Evolutionary conservation across 2,329 filamentous ascomycete species (phyloP).

Genomic region (Cladobotryum mycophilum): DNA sequence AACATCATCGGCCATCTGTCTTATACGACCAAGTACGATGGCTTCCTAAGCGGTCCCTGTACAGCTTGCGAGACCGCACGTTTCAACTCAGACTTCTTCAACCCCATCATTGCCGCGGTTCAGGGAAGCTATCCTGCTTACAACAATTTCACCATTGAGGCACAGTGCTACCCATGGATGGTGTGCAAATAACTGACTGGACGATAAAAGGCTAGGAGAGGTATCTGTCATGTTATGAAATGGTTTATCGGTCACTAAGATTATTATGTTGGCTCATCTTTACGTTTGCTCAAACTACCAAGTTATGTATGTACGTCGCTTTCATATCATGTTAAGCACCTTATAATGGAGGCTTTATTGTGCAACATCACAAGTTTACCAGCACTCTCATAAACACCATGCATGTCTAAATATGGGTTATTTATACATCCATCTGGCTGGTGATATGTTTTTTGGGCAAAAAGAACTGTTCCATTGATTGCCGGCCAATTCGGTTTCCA

Average conservation of each 20-base stretch:
- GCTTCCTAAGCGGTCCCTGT: conserved; percentile 31
- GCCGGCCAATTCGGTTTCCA: no score
- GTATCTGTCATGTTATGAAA: background rate
- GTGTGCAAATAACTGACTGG: conserved; percentile 23
- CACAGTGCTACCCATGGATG: conserved; percentile 34
- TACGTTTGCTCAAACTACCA: background rate
- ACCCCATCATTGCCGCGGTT: conserved; percentile 31
- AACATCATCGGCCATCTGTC: conserved; percentile 29
- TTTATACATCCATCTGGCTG: no score
- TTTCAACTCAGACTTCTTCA: conserved; percentile 32
- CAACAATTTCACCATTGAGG: conserved; percentile 32
- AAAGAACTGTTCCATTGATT: no score
- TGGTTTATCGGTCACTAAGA: background rate
- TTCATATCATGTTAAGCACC: background rate
- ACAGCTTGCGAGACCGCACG: conserved; percentile 29
- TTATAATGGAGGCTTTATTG: background rate
- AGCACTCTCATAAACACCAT: no score
- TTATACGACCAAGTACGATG: conserved; percentile 33
- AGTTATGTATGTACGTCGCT: background rate
- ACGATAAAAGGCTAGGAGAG: conserved; percentile 3
- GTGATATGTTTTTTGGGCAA: no score
- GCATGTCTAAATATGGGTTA: no score
- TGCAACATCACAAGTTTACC: no score
- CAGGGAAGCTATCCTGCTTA: conserved; percentile 34
- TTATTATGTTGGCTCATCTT: background rate